A percentile compares a stretch with the other conserved stretches of the same genome.
Conservation (phyloP, 2,329 filamentous ascomycete species). For the Alternaria sp. region DNA sequence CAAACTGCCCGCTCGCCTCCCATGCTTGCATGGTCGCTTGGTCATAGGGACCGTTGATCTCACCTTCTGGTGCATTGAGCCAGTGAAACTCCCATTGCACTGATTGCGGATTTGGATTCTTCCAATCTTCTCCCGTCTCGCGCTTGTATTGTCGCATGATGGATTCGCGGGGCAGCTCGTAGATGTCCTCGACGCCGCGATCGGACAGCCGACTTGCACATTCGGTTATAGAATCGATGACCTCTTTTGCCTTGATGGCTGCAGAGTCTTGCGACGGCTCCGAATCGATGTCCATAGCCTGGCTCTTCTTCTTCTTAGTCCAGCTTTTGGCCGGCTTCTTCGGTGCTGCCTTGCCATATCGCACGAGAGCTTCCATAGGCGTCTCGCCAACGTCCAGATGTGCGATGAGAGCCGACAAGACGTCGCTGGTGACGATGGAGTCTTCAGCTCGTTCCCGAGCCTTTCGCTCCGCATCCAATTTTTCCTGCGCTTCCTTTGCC, state of each 20-base stretch:
- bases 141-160: conserved; percentile 82
- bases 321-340: conserved; percentile 59
- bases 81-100: conserved; percentile 89
- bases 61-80: conserved; percentile 84
- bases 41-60: conserved; percentile 88
- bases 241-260: conserved; percentile 73
- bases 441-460: conserved; percentile 78
- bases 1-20: conserved; percentile 92
- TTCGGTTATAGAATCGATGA: conserved; percentile 84
- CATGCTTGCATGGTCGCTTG: conserved; percentile 85
- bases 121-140: conserved; percentile 89
- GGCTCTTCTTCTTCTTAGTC: conserved; percentile 53
- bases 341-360: conserved; percentile 72
- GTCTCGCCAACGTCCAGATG: conserved; percentile 83
- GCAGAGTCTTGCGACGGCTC: conserved; percentile 69
- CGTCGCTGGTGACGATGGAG: conserved; percentile 73
- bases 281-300: conserved; percentile 75
- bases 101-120: conserved; percentile 57
- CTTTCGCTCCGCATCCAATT: conserved; percentile 78
- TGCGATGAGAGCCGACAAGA: conserved; percentile 76
- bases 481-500: conserved; percentile 86
- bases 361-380: conserved; percentile 82
- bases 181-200: conserved; percentile 86
- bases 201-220: conserved; percentile 87
- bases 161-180: conserved; percentile 85